A percentile compares a stretch with the other conserved stretches of the same genome.
Evolutionary conservation across 208 protist genomes (phyloP).

Genomic region (Trypanosoma brucei): DNA sequence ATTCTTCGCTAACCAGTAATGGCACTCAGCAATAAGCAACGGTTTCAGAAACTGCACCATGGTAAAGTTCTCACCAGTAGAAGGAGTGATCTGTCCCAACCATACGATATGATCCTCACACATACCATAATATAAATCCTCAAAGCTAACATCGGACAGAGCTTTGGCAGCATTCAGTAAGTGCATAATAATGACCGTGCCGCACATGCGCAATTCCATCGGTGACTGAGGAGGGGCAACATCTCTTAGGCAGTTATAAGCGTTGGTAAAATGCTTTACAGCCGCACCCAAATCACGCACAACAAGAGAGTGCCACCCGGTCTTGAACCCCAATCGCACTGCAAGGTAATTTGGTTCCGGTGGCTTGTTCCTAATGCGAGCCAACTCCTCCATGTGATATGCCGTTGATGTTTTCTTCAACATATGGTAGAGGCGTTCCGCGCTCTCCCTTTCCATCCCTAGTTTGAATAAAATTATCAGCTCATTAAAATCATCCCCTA

Average conservation of each 20-base stretch:
- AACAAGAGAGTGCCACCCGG: slow-evolving; percentile 61
- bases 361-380: slow-evolving; percentile 19
- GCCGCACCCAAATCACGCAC: slow-evolving; percentile 36
- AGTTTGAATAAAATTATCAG: slow-evolving; percentile 14
- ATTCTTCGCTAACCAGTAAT: slow-evolving; percentile 38
- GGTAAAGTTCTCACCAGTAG: slow-evolving; percentile 32
- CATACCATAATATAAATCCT: slow-evolving; percentile 27
- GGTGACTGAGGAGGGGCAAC: slow-evolving; percentile 33
- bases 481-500: slow-evolving; percentile 18
- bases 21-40: slow-evolving; percentile 44
- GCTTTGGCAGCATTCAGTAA: slow-evolving; percentile 21
- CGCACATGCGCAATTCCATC: slow-evolving; percentile 40
- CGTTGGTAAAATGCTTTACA: slow-evolving; percentile 33
- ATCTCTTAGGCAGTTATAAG: slow-evolving; percentile 25
- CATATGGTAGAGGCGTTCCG: slow-evolving; percentile 18
- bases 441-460: slow-evolving; percentile 12
- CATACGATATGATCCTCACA: slow-evolving; percentile 44
- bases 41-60: slow-evolving; percentile 29
- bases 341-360: not conserved
- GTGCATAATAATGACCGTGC: slow-evolving; percentile 48
- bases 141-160: slow-evolving; percentile 27
- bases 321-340: slow-evolving; percentile 43
- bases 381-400: slow-evolving; percentile 29
- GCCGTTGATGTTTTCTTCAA: slow-evolving; percentile 8
- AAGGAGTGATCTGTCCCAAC: slow-evolving; percentile 30